Base-by-base conservation (phyloP, 2,329 filamentous ascomycete species). In the Xylaria sp. region DNA sequence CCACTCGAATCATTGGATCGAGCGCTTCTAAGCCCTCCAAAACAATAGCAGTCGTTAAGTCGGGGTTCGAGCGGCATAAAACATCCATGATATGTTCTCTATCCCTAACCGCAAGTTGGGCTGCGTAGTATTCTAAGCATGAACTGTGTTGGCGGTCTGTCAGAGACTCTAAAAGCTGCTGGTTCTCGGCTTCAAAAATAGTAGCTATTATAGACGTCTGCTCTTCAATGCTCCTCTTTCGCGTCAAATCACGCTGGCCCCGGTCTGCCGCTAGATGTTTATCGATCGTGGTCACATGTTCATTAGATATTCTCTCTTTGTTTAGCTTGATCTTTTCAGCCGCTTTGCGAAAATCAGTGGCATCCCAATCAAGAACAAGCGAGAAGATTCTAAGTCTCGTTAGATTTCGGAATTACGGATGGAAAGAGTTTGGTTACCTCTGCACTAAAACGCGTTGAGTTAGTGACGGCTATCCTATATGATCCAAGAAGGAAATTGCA, bases 351-450 rank as follows among this genome's bases (percentile, higher is more conserved):
- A 94, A 90, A 70, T 93, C 91, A 45, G 84, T 82, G 5, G 88
- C 87, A 73, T 96, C 93, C 90, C 91, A 94, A 4, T 87, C 85
- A 11, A 94, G 79, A 0, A 93, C 89, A 3, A 91, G 86, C 0
- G 89, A 91, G 24, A 95, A 89, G 70, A 96, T 94, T 51, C 90
- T 90, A 30, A 4, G 30, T 12, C 4, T 7, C 19, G 72, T 74
- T 69, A 76, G 56, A 45, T 4, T 19, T 11, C 7, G 4, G 24
- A 32, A 17, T 24, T 34, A 30, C 4, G 34, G 14, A 32, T 36
- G 19, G 24, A 2, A 51, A 14, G 19, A 5, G 5, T 5, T 4
- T 17, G 60, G 73, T 59, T 72, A 84, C 83, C 81, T 82, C 78
- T 95, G 92, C 71, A 96, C 78, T 70, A 17, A 48, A 51, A 56